A percentile compares a stretch with the other conserved stretches of the same genome.
These are phyloP conservation scores for Umbelopsis vinacea DNA, from an alignment of 192 early-diverging fungal species.

Conservation along the genomic window DNA sequence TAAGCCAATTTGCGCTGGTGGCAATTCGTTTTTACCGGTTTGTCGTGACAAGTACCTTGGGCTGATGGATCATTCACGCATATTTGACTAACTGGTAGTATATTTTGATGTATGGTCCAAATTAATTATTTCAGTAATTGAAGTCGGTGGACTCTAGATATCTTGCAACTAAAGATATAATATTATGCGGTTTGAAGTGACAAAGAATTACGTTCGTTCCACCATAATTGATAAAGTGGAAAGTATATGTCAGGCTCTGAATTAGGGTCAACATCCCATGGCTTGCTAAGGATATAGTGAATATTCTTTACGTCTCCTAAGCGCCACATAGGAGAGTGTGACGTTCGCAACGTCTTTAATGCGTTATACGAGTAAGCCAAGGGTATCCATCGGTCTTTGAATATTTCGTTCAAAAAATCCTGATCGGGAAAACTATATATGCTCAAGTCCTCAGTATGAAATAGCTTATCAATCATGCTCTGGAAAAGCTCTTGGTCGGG, in stretches of 20 bases:
- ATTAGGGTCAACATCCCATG: constrained; percentile 40
- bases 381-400: constrained; percentile 41
- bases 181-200: not conserved
- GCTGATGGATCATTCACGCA: no score
- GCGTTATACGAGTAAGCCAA: constrained; percentile 58
- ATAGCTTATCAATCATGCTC: constrained; percentile 33
- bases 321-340: constrained; percentile 48
- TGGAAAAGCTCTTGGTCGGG: constrained; percentile 37
- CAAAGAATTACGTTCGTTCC: not conserved
- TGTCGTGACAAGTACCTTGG: no score
- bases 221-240: constrained; percentile 35
- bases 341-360: constrained; percentile 44
- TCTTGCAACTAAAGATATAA: no score
- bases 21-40: no score
- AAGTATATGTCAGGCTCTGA: constrained; percentile 11
- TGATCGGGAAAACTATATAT: constrained; percentile 53
- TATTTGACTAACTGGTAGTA: no score
- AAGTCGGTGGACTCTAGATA: no score
- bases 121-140: no score
- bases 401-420: constrained; percentile 55
- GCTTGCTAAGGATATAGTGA: constrained; percentile 52
- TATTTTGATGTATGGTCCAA: no score
- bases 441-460: constrained; percentile 19
- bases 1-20: no score
- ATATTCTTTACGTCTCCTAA: constrained; percentile 38